Base-by-base conservation (phyloP, 495 filamentous ascomycete species). In the Beverwykella pulmonaria region DNA sequence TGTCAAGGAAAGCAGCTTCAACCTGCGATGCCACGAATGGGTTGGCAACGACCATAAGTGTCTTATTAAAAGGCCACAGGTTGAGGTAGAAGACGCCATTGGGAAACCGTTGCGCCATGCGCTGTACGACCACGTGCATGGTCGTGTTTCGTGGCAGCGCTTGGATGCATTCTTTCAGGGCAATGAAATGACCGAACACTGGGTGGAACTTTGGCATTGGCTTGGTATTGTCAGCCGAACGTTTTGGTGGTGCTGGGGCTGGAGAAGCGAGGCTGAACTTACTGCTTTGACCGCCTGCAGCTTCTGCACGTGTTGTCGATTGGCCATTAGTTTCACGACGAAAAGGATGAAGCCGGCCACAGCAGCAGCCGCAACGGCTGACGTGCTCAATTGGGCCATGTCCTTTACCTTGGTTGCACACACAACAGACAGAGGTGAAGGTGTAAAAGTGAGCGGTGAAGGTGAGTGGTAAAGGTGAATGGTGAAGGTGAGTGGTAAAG, bases 1-100 rank as follows among this genome's bases (percentile, higher is more conserved):
- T 67, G 26, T 47, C 27, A 2, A 61, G 36, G 20, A 32, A 34
- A 1, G 48, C 26, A 20, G 53, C 49, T 65, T 73, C 72, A 22
- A 74, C 53, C 48, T 78, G 74, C 9, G 65, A 36, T 1, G 63
- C 65, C 2, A 20, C 41, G 1, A 48, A 53, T 8, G 73, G 59
- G 41, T 68, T 68, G 3, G 67, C 29, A 5, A 74, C 64, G 41
- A 75, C 57, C 1, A 77, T 25, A 2, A 71, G 44, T 1, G 65
- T 61, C 26, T 30, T 34, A n/a, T n/a, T 68, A 54, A 75, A 75
- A 1, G 76, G 74, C 75, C 76, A 78, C 9, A 71, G 61, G 47
- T 77, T 69, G 5, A 77, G 26, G 56, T 74, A 76, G 70, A 73
- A 75, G 15, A 75, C 54, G 6, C 69, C 72, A 3, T 46, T 53